Base-by-base conservation (phyloP, 1,284 basidiomycete genomes). In the Malassezia globosa region DNA sequence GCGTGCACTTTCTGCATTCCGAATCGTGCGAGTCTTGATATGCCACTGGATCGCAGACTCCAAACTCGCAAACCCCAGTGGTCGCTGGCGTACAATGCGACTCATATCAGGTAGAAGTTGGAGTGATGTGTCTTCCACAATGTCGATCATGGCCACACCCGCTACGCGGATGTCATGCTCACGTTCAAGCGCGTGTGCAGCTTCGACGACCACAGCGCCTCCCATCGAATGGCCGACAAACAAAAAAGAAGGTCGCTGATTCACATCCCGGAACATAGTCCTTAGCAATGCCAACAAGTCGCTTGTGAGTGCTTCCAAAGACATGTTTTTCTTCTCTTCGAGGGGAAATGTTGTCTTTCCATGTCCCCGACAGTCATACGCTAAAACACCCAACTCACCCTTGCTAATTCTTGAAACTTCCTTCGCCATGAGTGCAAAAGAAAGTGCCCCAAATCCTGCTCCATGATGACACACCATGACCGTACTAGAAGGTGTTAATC, bases 81-180 rank as follows among this genome's bases (percentile, higher is more conserved):
- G 94, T 7, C 88, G 80, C 13, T 82, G 78, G 43, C 83, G 81
- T n/a, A 97, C 77, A 22, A 97, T 81, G 36, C 77, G 79, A 53
- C 85, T 80, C 92, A 99, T 97, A 55, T 84, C 79, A 0, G 85
- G 83, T 6, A 97, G 77, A 0, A 89, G 85, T 38, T 92, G 88
- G 29, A 96, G 77, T 0, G 94, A 90, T n/a, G 87, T 87, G 6
- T 90, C 92, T 77, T 99, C 92, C 0, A 99, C 94, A 6, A 96
- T 88, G 62, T 97, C 94, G 1, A 99, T 76, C 1, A 95, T 88
- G 1, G 81, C 80, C 1, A 95, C 83, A 0, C 94, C 92, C 0
- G 80, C 77, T 0, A 95, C 76, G 1, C 46, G 49, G 7, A 43
- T 47, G 19, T 56, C 48, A 16, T 47, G 37, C 13, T 48, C 42